Percentiles rank a stretch among this genome's conserved stretches.
Evolutionary conservation across 2,329 filamentous ascomycete species (phyloP).

Genomic region (Microdochium nivale): DNA sequence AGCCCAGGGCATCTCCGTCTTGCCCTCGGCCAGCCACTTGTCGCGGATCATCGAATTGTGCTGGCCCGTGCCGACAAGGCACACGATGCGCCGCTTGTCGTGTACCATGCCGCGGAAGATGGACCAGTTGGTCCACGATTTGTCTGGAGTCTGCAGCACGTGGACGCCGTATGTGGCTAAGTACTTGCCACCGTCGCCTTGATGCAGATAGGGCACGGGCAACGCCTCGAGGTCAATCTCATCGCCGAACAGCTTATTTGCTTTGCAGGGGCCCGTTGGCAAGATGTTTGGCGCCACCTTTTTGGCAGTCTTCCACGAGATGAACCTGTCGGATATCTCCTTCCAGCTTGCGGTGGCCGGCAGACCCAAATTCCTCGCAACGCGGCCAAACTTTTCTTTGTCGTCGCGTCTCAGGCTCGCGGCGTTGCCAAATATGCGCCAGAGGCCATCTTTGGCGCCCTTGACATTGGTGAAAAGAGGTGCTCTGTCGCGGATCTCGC

Average conservation of each 20-base stretch:
- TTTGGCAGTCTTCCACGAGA: slow-evolving; percentile 18
- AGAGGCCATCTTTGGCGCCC: slow-evolving; percentile 34
- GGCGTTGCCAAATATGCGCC: slow-evolving; percentile 35
- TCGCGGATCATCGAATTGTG: slow-evolving; percentile 36
- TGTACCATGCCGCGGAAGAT: slow-evolving; percentile 37
- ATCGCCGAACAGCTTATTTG: slow-evolving; percentile 23
- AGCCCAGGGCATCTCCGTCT: slow-evolving; percentile 35
- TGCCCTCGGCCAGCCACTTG: slow-evolving; percentile 33
- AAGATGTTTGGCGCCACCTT: slow-evolving; percentile 24
- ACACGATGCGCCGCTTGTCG: slow-evolving; percentile 28
- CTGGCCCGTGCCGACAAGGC: slow-evolving; percentile 32
- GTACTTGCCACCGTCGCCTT: slow-evolving; percentile 38
- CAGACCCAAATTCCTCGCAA: slow-evolving; percentile 31
- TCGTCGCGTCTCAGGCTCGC: slow-evolving; percentile 23
- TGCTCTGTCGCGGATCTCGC: slow-evolving; percentile 35
- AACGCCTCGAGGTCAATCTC: slow-evolving; percentile 33
- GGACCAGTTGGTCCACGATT: slow-evolving; percentile 38
- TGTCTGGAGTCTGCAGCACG: slow-evolving; percentile 33
- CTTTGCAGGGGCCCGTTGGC: slow-evolving; percentile 30
- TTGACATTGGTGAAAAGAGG: slow-evolving; percentile 44
- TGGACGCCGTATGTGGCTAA: slow-evolving; percentile 42
- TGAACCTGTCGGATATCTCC: slow-evolving; percentile 33
- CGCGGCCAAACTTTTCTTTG: slow-evolving; percentile 26
- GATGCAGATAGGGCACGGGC: slow-evolving; percentile 31
- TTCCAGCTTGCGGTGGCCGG: slow-evolving; percentile 24